Evolutionary conservation across 306 rosid species (phyloP), one percentile per base, ranked within the genome.

Genomic region (Sicyos edulis): DNA sequence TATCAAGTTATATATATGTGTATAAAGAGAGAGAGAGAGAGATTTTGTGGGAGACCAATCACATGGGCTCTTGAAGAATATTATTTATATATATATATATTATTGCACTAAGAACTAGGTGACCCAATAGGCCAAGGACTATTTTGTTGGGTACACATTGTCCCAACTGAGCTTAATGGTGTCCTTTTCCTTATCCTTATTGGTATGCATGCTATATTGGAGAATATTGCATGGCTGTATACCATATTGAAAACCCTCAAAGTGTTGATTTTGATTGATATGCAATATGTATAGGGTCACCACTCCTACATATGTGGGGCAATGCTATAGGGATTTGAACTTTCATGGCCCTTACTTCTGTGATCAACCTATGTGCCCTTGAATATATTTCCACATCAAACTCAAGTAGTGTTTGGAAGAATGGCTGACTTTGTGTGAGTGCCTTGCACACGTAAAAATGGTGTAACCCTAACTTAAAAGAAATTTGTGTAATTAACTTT

Each of bases 251-350:
- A 66, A 21, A 2, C 71, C 2, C 54, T 4, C 34, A 40, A 64
- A 64, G 53, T 64, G 71, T 10, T 19, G 4, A 10, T 42, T 20
- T 13, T 56, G 52, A 34, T 59, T 59, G 44, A 59, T 59, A 59
- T 12, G 65, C 52, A 6, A 52, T 44, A 9, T 34, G 4, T 63
- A 10, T 37, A 64, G 70, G 61, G 70, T 61, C 68, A 59, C 67
- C 70, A 45, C 16, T 42, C 52, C 70, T 64, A 64, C n/a, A 12
- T 9, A 37, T 44, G 71, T 66, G 71, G 71, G 53, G 54, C 19
- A 66, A 63, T 37, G 16, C 52, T 37, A 40, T 16, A 34, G 49
- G 47, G 24, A 34, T 40, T 10, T 37, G 16, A 64, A 40, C n/a
- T 62, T 7, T 64, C 70, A 64, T 17, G 52, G 29, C 4, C 52